Conservation (phyloP, 2,329 filamentous ascomycete genomes). For the Drechslerella dactyloides region DNA sequence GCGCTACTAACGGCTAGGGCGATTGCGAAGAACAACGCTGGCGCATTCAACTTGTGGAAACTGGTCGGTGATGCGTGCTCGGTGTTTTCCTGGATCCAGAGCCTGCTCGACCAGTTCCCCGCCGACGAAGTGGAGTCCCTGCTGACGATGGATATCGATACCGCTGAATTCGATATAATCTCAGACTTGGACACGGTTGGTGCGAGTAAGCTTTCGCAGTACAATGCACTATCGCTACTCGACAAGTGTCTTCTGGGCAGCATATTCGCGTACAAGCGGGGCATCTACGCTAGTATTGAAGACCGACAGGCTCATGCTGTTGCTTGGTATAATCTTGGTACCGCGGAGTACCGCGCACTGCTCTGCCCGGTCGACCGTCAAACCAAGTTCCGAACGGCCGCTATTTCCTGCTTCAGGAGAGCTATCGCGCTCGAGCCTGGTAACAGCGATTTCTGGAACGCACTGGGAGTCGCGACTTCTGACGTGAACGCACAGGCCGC, state of each 20-base stretch:
- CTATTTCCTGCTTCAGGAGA: constrained; percentile 89
- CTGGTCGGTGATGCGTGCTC: constrained; percentile 85
- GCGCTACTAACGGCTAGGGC: constrained; percentile 71
- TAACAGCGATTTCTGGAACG: constrained; percentile 97
- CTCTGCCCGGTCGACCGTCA: constrained; percentile 65
- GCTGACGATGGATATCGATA: constrained; percentile 64
- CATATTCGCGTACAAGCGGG: constrained; percentile 85
- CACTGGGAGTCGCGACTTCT: constrained; percentile 87
- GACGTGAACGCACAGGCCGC: constrained; percentile 83
- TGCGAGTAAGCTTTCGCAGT: constrained; percentile 54
- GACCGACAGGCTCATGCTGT: constrained; percentile 89
- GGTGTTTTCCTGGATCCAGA: constrained; percentile 79
- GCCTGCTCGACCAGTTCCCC: constrained; percentile 70
- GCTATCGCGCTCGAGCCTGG: constrained; percentile 94
- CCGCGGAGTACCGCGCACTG: constrained; percentile 86
- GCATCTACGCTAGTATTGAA: constrained; percentile 72
- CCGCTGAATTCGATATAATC: constrained; percentile 68
- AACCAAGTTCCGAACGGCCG: constrained; percentile 75
- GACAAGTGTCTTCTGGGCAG: constrained; percentile 71
- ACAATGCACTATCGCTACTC: constrained; percentile 61
- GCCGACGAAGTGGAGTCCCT: constrained; percentile 65
- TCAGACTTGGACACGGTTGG: constrained; percentile 72
- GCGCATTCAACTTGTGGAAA: constrained; percentile 95
- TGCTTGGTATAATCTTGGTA: constrained; percentile 96
- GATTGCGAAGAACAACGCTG: constrained; percentile 67